Base-by-base conservation (phyloP, 1,139 yeast genomes). In the Sugiyamaella paludigena region DNA sequence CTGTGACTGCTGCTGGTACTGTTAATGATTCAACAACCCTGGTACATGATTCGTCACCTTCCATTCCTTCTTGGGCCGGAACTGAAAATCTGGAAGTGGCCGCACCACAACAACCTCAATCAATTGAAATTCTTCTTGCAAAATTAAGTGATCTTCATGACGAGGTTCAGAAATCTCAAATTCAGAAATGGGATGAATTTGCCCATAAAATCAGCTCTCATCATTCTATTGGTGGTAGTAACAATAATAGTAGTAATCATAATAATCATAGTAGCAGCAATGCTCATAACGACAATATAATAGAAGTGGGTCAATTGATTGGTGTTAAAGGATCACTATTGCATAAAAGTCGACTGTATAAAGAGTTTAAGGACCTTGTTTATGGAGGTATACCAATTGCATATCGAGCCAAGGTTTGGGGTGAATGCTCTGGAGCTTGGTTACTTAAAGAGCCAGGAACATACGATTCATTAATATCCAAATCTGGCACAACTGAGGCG, bases 351-450 rank as follows among this genome's bases (percentile, higher is more conserved):
- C 54, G 50, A 38, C 57, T 65, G 2, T 64, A 68, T 57, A 64
- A 62, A 16, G 70, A 69, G 38, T 69, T 78, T 29, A 64, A 63
- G 1, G 65, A 62, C 11, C 65, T 79, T 29, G 73, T 77, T 1
- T 62, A 65, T 29, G 67, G 69, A 28, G 75, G 85, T 0, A 72
- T 80, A 0, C 81, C 84, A 0, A 65, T 73, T 38, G 73, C 72
- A 15, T 72, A 76, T 50, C 66, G 84, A 8, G 69, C 78, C 28
- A 65, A 68, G 40, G 66, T 80, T 15, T 80, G 84, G 85, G 65
- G 74, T 13, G 82, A 80, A 53, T 68, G 81, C 29, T 73, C 78
- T 1, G 83, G 83, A 0, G 80, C 82, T 0, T 70, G 71, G 50
- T 66, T 68, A 45, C 55, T 76, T 4, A 68, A 68, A 46, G 73